These are phyloP conservation scores for Sclerotiophoma versabilis DNA, from an alignment of 2,329 filamentous ascomycete species.

Conservation along the genomic window DNA sequence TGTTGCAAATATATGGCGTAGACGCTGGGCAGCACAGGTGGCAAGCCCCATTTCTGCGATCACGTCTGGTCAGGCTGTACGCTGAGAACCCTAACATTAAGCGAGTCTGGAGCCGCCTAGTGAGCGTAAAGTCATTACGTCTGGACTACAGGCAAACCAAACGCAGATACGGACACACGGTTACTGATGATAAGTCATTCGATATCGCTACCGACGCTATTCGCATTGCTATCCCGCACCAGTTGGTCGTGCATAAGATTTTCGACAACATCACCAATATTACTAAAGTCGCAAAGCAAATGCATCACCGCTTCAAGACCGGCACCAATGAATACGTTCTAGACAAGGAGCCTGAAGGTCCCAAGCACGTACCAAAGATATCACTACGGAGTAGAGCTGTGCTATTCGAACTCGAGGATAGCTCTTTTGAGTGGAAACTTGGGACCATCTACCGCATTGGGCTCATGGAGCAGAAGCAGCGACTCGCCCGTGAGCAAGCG, in stretches of 20 bases:
- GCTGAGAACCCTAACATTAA: conserved; percentile 85
- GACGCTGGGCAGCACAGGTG: conserved; percentile 87
- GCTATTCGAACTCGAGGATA: conserved; percentile 92
- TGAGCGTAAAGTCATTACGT: conserved; percentile 82
- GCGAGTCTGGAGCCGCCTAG: conserved; percentile 82
- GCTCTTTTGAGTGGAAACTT: conserved; percentile 96
- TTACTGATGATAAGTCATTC: conserved; percentile 78
- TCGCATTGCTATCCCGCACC: conserved; percentile 86
- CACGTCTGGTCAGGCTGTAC: conserved; percentile 82
- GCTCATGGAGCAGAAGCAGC: conserved; percentile 86
- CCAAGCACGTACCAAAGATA: conserved; percentile 85
- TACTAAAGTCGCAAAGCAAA: conserved; percentile 83
- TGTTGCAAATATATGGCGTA: conserved; percentile 85
- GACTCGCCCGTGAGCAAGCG: conserved; percentile 87
- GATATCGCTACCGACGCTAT: conserved; percentile 87
- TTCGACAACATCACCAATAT: conserved; percentile 94
- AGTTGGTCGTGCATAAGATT: conserved; percentile 85
- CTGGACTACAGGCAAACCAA: conserved; percentile 81
- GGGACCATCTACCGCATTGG: conserved; percentile 93
- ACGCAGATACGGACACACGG: conserved; percentile 68
- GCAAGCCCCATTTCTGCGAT: conserved; percentile 80
- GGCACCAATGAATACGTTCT: conserved; percentile 88
- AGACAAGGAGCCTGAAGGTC: conserved; percentile 81
- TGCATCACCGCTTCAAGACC: conserved; percentile 92
- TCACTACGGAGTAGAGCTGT: conserved; percentile 82